Base-by-base conservation (phyloP, 306 rosid genomes). In the Rubus parviflorus region DNA sequence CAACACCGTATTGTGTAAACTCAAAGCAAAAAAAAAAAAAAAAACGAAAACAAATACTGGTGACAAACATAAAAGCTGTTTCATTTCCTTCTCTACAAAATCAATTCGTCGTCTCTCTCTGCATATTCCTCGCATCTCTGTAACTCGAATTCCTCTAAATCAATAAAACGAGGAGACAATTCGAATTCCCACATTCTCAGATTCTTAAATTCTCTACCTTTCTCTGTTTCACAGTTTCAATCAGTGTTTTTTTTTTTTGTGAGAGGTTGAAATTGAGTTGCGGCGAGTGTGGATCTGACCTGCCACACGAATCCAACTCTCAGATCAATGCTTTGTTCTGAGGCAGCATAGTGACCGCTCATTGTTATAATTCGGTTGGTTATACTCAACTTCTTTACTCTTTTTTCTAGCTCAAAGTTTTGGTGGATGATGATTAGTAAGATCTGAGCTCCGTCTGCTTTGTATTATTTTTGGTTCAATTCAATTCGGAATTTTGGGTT, bases 101-200 rank as follows among this genome's bases (percentile, higher is more conserved):
- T 35, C 81, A 17, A 35, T 63, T 7, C 2, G 48, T 42, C 8
- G 20, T 62, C 35, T n/a, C 79, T 40, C 77, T 66, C 68, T 74
- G 89, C 89, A 87, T 75, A 77, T 85, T 85, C 89, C 75, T 73
- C 74, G 85, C 90, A 86, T 90, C 48, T 85, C 51, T 75, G 73
- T 77, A 66, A 77, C 57, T 76, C 82, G 69, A 7, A 74, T 65
- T 75, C 77, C 73, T 74, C 51, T 72, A 42, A 45, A 75, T 49
- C 30, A 35, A 5, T 8, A 58, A 47, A 22, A 52, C 16, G 62
- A 40, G 65, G 63, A 1, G 35, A 30, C 57, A 80, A 79, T 76
- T 57, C 75, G 46, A 71, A 60, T 61, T 80, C 43, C 68, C 54
- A 1, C 47, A 61, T 63, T 53, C 53, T 52, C 38, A 1, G 23